phyloP scores from a whole-genome alignment of 768 basidiomycete genomes.

The Pisolithus sp. region DNA sequence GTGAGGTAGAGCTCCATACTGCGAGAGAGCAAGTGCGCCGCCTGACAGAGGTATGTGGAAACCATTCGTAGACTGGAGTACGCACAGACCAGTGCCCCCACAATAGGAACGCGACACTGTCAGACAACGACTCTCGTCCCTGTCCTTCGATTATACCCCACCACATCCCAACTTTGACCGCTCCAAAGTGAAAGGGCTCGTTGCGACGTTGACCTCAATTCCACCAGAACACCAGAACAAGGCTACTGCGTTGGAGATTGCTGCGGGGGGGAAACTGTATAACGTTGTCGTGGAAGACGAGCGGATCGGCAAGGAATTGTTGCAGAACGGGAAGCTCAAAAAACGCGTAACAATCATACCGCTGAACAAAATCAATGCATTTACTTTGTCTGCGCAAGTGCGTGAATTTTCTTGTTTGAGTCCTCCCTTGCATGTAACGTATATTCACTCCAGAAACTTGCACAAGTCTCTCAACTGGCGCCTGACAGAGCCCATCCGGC shows the following conservation, averaged over 20 bases:
- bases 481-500: conserved; percentile 80
- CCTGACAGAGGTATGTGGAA: conserved; percentile 54
- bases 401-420: conserved; percentile 1
- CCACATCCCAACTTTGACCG: conserved; percentile 81
- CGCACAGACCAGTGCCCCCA: conserved; percentile 1
- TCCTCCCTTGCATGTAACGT: neutral
- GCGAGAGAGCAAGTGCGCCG: conserved; percentile 50
- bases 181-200: conserved; percentile 82
- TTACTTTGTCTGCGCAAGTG: conserved; percentile 46
- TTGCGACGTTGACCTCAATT: conserved; percentile 82
- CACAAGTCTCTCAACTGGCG: conserved; percentile 62
- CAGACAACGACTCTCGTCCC: conserved; percentile 55
- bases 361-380: conserved; percentile 80
- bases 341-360: conserved; percentile 93
- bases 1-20: conserved; percentile 42
- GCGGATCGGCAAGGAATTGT: conserved; percentile 75
- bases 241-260: conserved; percentile 87
- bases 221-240: conserved; percentile 64
- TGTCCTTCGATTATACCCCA: conserved; percentile 79
- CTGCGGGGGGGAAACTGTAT: conserved; percentile 83
- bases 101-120: conserved; percentile 61
- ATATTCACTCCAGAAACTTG: conserved; percentile 54
- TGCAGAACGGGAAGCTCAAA: conserved; percentile 71
- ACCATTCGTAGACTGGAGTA: neutral
- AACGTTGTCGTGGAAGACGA: conserved; percentile 94